Evolutionary conservation across 805 yeast genomes (phyloP), one percentile per base, ranked within the genome.

Genomic region (Jamesozyma hellenica): DNA sequence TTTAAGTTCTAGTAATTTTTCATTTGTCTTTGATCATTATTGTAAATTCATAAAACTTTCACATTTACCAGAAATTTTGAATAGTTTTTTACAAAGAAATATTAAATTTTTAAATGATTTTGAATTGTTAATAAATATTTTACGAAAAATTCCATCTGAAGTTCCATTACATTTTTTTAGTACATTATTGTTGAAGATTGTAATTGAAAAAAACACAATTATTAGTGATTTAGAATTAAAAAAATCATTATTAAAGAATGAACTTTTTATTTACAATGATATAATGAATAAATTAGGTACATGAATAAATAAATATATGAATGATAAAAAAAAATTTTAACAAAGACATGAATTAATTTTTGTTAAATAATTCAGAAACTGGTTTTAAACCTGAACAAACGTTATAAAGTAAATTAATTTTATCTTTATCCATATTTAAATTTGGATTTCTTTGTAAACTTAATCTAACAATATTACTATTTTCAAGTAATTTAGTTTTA

Each of bases 351-450:
- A 21, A 30, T 21, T 18, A 31, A 10, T 35, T 29, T 23, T 21
- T 31, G 16, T 40, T 33, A 2, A 40, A 45, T 39, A 54, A 41
- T 23, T 49, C 48, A 18, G 59, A 49, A 23, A 56, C 39, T 21
- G 61, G 58, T 28, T 49, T 52, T 18, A 52, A 36, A 35, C 62
- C 64, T 14, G 62, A 53, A 38, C 64, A 59, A 16, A 58, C 54
- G 21, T 56, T 48, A 28, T 49, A 48, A 9, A 57, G 34, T 17
- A 47, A 35, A 35, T 51, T 41, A 7, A 40, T 14, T 28, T 51
- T 52, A 28, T 38, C 41, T 10, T 39, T 46, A 15, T 42, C 17
- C 26, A 44, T 46, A 28, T 53, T 40, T 23, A 41, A 36, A 16
- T 28, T 31, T 17, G 36, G 33, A 28, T 43, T 43, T 25, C 43